phyloP scores from a whole-genome alignment of 2,329 filamentous ascomycete species.

The Calonectria hongkongensis region DNA sequence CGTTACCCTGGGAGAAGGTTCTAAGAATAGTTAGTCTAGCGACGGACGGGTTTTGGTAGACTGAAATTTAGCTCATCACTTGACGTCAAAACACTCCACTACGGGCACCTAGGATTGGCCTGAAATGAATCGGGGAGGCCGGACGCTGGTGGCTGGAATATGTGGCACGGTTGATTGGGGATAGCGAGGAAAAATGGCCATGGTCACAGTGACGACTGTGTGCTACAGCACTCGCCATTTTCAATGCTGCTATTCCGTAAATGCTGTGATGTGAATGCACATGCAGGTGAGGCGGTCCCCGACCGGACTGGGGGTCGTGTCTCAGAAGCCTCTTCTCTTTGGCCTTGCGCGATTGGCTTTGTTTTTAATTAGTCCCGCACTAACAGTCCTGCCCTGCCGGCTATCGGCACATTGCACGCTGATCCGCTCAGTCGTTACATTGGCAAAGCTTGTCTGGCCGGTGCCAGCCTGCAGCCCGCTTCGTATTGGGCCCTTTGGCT shows the following conservation, averaged over 20 bases:
- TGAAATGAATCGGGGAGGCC: slow-evolving; percentile 12
- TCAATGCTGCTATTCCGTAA: too few species aligned
- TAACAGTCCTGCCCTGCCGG: slow-evolving; percentile 9
- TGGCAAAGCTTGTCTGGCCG: not conserved
- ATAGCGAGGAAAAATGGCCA: not conserved
- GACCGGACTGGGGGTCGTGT: too few species aligned
- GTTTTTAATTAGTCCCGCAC: slow-evolving; percentile 17
- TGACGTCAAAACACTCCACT: slow-evolving; percentile 13
- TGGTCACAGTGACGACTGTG: not conserved
- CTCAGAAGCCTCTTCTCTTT: too few species aligned
- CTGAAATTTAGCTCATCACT: slow-evolving; percentile 16
- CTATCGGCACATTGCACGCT: slow-evolving; percentile 16
- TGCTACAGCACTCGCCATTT: not conserved
- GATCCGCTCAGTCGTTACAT: slow-evolving; percentile 4
- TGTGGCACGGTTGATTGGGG: slow-evolving; percentile 8
- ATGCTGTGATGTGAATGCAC: too few species aligned
- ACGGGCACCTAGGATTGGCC: not conserved
- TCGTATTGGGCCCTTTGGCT: slow-evolving; percentile 19
- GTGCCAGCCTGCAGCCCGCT: not conserved
- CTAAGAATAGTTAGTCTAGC: slow-evolving; percentile 22
- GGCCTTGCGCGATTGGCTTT: not conserved
- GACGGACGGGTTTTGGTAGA: slow-evolving; percentile 4
- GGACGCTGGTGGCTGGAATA: not conserved
- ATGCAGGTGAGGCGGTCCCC: too few species aligned
- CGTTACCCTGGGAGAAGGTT: slow-evolving; percentile 10